Conservation (phyloP, 306 rosid species). For the Coriaria nepalensis region DNA sequence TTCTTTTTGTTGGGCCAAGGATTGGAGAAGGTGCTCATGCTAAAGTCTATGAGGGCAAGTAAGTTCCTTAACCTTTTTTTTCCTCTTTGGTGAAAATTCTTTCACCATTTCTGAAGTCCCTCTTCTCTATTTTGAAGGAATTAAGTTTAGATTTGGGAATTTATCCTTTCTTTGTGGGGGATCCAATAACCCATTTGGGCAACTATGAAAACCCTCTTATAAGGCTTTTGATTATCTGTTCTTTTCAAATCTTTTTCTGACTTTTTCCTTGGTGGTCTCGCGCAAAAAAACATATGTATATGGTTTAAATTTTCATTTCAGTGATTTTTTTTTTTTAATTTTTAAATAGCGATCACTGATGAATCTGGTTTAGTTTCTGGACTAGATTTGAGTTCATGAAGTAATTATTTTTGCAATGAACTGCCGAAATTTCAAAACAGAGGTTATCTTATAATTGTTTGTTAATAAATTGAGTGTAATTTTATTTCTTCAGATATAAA, state of each 20-base stretch:
- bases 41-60: slow-evolving; percentile 92
- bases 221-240: background rate
- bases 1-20: slow-evolving; percentile 71
- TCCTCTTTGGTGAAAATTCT: slow-evolving; percentile 6
- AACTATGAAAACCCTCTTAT: too few species aligned
- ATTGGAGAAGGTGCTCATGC: slow-evolving; percentile 98
- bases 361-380: background rate
- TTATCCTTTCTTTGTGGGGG: background rate
- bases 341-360: slow-evolving; percentile 8
- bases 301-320: too few species aligned
- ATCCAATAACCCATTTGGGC: background rate
- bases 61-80: slow-evolving; percentile 21
- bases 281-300: too few species aligned
- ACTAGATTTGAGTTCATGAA: slow-evolving; percentile 12
- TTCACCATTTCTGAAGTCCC: slow-evolving; percentile 4
- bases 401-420: background rate
- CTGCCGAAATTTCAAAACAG: background rate
- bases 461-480: slow-evolving; percentile 13
- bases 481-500: slow-evolving; percentile 47
- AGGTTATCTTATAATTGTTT: slow-evolving; percentile 5
- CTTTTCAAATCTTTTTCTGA: too few species aligned
- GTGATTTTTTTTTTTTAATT: too few species aligned
- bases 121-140: slow-evolving; percentile 14
- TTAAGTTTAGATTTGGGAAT: slow-evolving; percentile 7
- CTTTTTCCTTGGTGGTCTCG: too few species aligned